phyloP scores from a whole-genome alignment of 2,329 filamentous ascomycete genomes.

The Calonectria leucothoes region DNA sequence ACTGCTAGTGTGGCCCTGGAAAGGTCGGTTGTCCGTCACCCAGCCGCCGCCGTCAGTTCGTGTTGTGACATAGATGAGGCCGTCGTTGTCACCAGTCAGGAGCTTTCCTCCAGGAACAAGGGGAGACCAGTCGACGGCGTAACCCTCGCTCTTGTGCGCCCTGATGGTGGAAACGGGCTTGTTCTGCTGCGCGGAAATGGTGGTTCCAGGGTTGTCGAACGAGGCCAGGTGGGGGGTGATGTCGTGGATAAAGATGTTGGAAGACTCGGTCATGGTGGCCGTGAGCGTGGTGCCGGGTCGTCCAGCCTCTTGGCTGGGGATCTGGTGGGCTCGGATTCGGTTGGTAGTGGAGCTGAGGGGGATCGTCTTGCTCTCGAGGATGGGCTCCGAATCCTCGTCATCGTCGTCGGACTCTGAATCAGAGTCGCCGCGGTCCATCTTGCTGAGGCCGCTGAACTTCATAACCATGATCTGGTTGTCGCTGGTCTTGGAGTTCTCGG shows the following conservation, averaged over 20 bases:
- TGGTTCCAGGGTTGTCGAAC: constrained; percentile 89
- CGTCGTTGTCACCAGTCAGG: constrained; percentile 90
- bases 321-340: constrained; percentile 89
- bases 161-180: constrained; percentile 89
- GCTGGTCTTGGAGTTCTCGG: constrained; percentile 76
- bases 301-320: constrained; percentile 76
- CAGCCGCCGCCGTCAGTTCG: constrained; percentile 89
- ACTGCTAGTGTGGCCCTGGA: constrained; percentile 84
- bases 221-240: constrained; percentile 88
- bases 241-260: constrained; percentile 92
- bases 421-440: constrained; percentile 79
- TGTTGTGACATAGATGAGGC: constrained; percentile 89
- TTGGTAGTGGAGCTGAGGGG: constrained; percentile 90
- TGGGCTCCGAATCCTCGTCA: constrained; percentile 84
- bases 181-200: constrained; percentile 84
- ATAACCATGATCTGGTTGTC: constrained; percentile 97
- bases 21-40: constrained; percentile 86
- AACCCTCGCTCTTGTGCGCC: constrained; percentile 93
- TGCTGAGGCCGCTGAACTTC: constrained; percentile 92
- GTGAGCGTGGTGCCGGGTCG: constrained; percentile 84
- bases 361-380: constrained; percentile 92
- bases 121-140: constrained; percentile 97
- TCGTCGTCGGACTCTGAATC: constrained; percentile 81
- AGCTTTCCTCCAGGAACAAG: constrained; percentile 82
- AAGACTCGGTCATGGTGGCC: constrained; percentile 92